phyloP scores from a whole-genome alignment of 352 stramenopile genomes.

The Globisporangium nodosum region DNA sequence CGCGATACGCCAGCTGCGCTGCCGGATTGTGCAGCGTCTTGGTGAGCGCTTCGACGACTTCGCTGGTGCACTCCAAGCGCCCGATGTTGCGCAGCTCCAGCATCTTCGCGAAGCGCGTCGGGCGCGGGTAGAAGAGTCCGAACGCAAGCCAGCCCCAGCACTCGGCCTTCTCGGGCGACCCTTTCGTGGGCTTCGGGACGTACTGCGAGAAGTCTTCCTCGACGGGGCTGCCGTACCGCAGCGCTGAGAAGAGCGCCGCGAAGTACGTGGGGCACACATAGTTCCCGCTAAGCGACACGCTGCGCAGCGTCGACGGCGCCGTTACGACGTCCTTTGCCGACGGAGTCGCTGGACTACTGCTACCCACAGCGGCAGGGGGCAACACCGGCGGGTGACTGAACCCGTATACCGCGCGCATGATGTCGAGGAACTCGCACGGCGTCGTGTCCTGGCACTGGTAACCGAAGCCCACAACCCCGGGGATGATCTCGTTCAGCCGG shows the following conservation, averaged over 20 bases:
- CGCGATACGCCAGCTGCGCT: neutral
- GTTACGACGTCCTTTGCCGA: no score
- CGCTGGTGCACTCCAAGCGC: neutral
- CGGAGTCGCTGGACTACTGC: neutral
- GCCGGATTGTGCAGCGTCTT: slow-evolving; percentile 4
- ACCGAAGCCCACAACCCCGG: neutral
- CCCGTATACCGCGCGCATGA: neutral
- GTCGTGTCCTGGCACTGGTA: neutral
- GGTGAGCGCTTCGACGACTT: neutral
- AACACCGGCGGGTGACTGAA: neutral
- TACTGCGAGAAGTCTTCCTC: neutral
- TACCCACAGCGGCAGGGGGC: no score
- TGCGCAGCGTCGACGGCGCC: neutral
- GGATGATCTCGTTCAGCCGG: neutral
- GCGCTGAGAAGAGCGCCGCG: neutral
- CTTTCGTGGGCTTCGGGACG: neutral
- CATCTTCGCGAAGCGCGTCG: slow-evolving; percentile 5
- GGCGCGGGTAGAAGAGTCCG: slow-evolving; percentile 17
- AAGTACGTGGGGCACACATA: slow-evolving; percentile 2
- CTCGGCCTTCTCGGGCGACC: neutral
- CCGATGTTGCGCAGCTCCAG: slow-evolving; percentile 7
- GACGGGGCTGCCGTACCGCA: neutral
- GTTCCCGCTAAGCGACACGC: neutral
- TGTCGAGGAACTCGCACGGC: slow-evolving; percentile 5
- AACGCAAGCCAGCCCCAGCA: slow-evolving; percentile 17